Percentiles rank a stretch among this genome's conserved stretches.
These are phyloP conservation scores for Talaromyces sp. DNA, from an alignment of 2,329 filamentous ascomycete genomes.

Conservation along the genomic window DNA sequence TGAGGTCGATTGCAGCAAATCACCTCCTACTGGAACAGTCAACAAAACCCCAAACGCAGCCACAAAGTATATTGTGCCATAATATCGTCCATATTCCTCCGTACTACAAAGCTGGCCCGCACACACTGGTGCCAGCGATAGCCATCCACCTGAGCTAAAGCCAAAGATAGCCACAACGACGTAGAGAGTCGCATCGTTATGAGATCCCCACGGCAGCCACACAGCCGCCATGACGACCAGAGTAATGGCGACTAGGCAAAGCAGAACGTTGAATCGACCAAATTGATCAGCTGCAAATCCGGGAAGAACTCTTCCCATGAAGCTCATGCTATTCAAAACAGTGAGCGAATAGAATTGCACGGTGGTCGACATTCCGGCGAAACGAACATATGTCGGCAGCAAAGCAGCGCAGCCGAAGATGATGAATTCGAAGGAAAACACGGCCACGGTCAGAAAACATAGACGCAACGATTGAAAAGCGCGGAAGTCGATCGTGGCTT, in stretches of 20 bases:
- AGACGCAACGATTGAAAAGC: constrained; percentile 46
- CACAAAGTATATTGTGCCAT: constrained; percentile 50
- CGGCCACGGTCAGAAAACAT: constrained; percentile 42
- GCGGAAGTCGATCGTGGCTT: constrained; percentile 40
- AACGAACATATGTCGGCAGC: constrained; percentile 47
- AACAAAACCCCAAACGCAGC: constrained; percentile 49
- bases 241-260: constrained; percentile 37
- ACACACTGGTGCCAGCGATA: constrained; percentile 48
- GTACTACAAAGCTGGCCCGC: constrained; percentile 49
- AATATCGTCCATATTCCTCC: constrained; percentile 50
- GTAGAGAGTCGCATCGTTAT: constrained; percentile 42
- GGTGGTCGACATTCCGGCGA: constrained; percentile 39
- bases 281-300: constrained; percentile 46
- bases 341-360: constrained; percentile 48
- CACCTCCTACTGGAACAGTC: constrained; percentile 48
- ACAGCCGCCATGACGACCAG: constrained; percentile 44
- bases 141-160: constrained; percentile 51
- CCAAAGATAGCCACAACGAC: constrained; percentile 50
- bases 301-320: constrained; percentile 46
- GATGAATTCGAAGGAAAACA: constrained; percentile 51
- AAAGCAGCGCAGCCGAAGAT: constrained; percentile 51
- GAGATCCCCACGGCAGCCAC: constrained; percentile 49
- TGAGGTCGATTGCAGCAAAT: constrained; percentile 48
- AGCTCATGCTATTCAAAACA: constrained; percentile 46
- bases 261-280: constrained; percentile 49